phyloP scores from a whole-genome alignment of 176 grass and related monocot genomes.

The Ampelocalamus luodianensis region DNA sequence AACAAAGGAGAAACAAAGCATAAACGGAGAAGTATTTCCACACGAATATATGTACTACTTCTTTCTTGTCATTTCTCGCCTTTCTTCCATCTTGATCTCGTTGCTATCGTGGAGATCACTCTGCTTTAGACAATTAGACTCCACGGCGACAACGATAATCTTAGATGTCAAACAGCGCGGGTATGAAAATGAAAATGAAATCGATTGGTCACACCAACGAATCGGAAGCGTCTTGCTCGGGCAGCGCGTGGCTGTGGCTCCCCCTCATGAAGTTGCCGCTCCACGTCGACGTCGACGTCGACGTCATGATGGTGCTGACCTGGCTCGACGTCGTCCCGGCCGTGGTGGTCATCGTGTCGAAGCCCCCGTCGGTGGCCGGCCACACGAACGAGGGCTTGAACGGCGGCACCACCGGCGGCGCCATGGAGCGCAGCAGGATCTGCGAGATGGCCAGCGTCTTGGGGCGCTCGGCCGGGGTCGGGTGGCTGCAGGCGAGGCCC shows the following conservation, averaged over 20 bases:
- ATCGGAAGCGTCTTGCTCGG: constrained; percentile 21
- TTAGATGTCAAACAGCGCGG: neutral
- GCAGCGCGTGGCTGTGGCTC: constrained; percentile 5
- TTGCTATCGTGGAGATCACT: constrained; percentile 12
- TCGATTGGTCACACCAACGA: neutral
- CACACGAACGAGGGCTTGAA: constrained; percentile 82
- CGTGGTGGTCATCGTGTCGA: constrained; percentile 43
- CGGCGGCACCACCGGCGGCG: constrained; percentile 55
- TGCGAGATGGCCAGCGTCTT: constrained; percentile 61
- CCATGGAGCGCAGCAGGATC: constrained; percentile 54
- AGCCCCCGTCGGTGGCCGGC: constrained; percentile 43
- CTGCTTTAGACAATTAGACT: constrained; percentile 8
- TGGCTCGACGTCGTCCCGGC: constrained; percentile 42
- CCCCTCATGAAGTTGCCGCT: constrained; percentile 41
- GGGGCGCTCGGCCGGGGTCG: constrained; percentile 60
- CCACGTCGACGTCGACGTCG: constrained; percentile 58
- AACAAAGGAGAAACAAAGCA: neutral
- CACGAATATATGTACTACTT: neutral
- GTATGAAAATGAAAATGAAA: no score
- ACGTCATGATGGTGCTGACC: constrained; percentile 45
- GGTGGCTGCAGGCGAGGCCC: constrained; percentile 87
- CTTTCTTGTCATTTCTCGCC: neutral
- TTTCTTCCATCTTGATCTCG: neutral
- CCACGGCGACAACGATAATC: neutral
- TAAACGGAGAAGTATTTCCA: neutral